Evolutionary conservation across 2,329 filamentous ascomycete genomes (phyloP).

Genomic region (Pseudopyricularia cyperi): DNA sequence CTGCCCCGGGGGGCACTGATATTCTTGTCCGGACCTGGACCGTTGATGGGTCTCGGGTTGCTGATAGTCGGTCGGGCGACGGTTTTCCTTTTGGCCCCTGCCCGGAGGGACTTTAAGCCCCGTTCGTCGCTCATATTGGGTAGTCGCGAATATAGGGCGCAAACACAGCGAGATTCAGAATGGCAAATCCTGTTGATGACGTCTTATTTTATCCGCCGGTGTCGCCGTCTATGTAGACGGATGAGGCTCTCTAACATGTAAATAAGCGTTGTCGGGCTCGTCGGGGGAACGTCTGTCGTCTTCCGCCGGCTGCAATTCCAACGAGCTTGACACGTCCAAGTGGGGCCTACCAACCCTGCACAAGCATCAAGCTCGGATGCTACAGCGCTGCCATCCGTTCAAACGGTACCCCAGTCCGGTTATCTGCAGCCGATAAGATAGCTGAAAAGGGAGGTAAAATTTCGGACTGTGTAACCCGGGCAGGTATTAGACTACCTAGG

Average conservation of each 20-base stretch:
- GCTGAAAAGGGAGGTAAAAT: not conserved
- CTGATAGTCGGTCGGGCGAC: constrained; percentile 42
- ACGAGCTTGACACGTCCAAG: not conserved
- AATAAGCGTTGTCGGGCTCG: not conserved
- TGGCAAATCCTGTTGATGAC: too few species aligned
- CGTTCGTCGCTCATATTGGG: constrained; percentile 45
- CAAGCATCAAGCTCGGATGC: too few species aligned
- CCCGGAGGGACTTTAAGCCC: constrained; percentile 50
- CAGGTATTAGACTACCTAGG: too few species aligned
- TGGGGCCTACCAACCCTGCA: not conserved
- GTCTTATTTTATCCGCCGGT: too few species aligned
- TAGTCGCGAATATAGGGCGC: too few species aligned
- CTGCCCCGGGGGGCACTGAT: constrained; percentile 20
- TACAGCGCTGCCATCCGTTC: too few species aligned
- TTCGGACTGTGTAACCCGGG: not conserved
- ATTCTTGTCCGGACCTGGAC: constrained; percentile 41
- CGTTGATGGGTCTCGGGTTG: constrained; percentile 49
- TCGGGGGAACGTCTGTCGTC: not conserved
- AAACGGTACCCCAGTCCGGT: too few species aligned
- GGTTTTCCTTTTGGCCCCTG: constrained; percentile 44
- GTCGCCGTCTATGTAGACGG: not conserved
- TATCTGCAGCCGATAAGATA: too few species aligned
- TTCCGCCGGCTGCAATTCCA: not conserved
- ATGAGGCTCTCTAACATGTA: not conserved
- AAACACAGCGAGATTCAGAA: too few species aligned